phyloP scores from a whole-genome alignment of 768 basidiomycete genomes.

The Pulveroboletus sp. region DNA sequence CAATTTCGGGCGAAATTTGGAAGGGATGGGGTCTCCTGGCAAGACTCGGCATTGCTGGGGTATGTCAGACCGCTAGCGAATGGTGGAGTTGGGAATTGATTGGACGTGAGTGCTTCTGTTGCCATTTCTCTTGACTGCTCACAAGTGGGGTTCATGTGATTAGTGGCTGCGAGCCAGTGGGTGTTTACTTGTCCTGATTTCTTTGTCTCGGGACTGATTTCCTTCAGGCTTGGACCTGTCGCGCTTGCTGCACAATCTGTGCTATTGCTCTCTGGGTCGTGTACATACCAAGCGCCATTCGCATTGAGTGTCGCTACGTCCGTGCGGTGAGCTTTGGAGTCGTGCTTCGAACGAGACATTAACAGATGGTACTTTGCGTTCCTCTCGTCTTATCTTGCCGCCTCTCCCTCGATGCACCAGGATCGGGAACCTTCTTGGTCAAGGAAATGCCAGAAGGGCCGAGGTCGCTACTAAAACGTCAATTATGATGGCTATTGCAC shows the following conservation, averaged over 20 bases:
- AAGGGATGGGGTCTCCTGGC: constrained; percentile 63
- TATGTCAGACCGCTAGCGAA: constrained; percentile 78
- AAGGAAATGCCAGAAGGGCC: constrained; percentile 70
- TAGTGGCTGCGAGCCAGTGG: constrained; percentile 55
- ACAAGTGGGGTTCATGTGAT: background rate
- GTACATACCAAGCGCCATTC: constrained; percentile 80
- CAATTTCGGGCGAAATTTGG: constrained; percentile 60
- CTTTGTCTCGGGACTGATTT: background rate
- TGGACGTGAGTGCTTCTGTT: constrained; percentile 35
- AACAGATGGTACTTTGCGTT: background rate
- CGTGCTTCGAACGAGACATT: background rate
- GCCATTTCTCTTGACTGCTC: background rate
- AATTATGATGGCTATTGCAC: constrained; percentile 58
- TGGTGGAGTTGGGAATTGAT: constrained; percentile 98
- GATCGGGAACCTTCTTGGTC: constrained; percentile 86
- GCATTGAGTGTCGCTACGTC: constrained; percentile 79
- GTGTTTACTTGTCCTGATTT: constrained; percentile 1
- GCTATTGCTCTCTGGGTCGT: constrained; percentile 68
- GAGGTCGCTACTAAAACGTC: constrained; percentile 60
- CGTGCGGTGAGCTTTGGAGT: constrained; percentile 56
- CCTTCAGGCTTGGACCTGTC: constrained; percentile 66
- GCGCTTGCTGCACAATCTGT: constrained; percentile 88
- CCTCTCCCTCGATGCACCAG: constrained; percentile 33
- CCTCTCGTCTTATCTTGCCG: background rate
- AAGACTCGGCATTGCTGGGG: constrained; percentile 77